Conservation (phyloP, 305 asterid species). For the Fraxinus velutina region DNA sequence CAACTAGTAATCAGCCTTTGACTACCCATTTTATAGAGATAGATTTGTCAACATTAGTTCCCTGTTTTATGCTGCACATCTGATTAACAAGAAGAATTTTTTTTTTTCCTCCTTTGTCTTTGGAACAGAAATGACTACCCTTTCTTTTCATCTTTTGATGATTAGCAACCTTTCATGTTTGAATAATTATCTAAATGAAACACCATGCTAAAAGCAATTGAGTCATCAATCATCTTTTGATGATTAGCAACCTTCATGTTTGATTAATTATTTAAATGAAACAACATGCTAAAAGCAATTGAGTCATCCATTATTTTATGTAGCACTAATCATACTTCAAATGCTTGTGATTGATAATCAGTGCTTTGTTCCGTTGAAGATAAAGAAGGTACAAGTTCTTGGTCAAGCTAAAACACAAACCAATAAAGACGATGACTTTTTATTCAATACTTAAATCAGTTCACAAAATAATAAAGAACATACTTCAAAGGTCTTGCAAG, state of each 20-base stretch:
- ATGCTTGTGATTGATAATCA: background rate
- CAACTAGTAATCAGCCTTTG: background rate
- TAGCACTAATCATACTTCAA: background rate
- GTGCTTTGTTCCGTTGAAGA: slow-evolving; percentile 10
- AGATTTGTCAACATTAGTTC: background rate
- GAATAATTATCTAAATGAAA: background rate
- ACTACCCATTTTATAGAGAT: background rate
- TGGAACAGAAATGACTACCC: background rate
- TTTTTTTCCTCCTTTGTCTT: background rate
- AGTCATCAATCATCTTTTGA: background rate
- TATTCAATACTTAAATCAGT: background rate
- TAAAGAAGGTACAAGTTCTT: slow-evolving; percentile 7
- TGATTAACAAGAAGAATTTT: background rate
- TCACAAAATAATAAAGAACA: slow-evolving; percentile 29
- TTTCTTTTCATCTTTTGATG: background rate
- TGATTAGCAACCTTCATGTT: background rate
- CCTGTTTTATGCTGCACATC: background rate
- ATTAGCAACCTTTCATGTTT: background rate
- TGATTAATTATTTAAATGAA: background rate
- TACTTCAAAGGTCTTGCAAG: slow-evolving; percentile 97
- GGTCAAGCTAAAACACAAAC: slow-evolving; percentile 6
- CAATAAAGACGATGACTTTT: background rate
- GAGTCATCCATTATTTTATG: background rate
- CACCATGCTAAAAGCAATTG: background rate
- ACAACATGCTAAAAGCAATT: background rate